Base-by-base conservation (phyloP, 164 flowering plant species). In the Kingdonia uniflora region DNA sequence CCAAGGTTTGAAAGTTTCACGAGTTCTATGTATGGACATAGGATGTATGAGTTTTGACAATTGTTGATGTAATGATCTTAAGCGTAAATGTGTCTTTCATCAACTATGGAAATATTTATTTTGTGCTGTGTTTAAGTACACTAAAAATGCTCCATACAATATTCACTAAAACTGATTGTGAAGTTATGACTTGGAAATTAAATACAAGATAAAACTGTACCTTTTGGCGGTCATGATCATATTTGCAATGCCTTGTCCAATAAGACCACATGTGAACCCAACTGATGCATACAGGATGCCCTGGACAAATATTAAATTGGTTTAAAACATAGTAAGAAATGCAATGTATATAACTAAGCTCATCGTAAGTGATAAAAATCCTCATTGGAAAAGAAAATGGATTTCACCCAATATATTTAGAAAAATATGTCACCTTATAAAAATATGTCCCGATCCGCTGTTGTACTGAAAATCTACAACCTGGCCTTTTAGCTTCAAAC, bases 231-330 rank as follows among this genome's bases (percentile, higher is more conserved):
- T 88, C 98, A 92, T 92, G 40, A 92, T 80, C 64, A 73, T 15
- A 73, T 92, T 92, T 52, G 96, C 96, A 62, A 92, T 85, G 52
- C 98, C 96, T 78, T 92, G 98, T 46, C 98, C 98, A 56, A 92
- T 63, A 64, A 92, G 48, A 41, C 98, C 96, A 64, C 98, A 91
- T 7, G 64, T 79, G 71, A 91, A 91, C 22, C 98, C 98, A 62
- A 87, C 96, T 45, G 85, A 52, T 51, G 81, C 96, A 68, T 91
- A 85, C 59, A 91, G 14, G 13, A 81, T 54, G 19, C 96, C 96
- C 98, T 91, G 80, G 20, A 68, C 19, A 6, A 22, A 47, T 23
- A 47, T 47, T 6, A 1, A 47, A 10, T 17, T 19, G 6, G 8
- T 3, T 5, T 4, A 20, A 16, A 14, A 12, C 25, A 47, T 22